Percentiles rank a stretch among this genome's conserved stretches.
Evolutionary conservation across 2,329 filamentous ascomycete genomes (phyloP).

Genomic region (Neofusicoccum laricinum): DNA sequence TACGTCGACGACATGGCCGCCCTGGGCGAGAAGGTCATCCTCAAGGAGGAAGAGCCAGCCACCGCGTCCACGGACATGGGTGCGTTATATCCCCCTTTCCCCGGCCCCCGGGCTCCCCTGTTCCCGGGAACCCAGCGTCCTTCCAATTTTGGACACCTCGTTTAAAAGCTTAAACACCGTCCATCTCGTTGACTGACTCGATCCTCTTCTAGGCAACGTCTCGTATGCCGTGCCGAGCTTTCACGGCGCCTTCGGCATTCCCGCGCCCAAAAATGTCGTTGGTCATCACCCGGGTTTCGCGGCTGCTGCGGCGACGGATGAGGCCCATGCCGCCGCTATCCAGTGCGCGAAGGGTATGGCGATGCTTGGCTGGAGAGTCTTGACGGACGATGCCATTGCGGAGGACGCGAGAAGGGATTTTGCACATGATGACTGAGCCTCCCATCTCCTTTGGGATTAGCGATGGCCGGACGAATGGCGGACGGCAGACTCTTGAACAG

Average conservation of each 20-base stretch:
- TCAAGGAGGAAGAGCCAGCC: slow-evolving; percentile 38
- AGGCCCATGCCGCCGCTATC: slow-evolving; percentile 42
- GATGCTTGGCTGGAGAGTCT: slow-evolving; percentile 20
- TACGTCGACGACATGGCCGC: slow-evolving; percentile 46
- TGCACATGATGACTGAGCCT: slow-evolving; percentile 10
- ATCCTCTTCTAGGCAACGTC: slow-evolving; percentile 38
- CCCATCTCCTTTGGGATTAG: no score
- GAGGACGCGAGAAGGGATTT: slow-evolving; percentile 21
- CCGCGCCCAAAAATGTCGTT: slow-evolving; percentile 34
- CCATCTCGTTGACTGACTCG: not conserved
- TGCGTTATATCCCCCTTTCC: not conserved
- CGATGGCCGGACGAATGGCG: not conserved
- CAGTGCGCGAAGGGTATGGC: slow-evolving; percentile 48
- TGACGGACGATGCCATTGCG: slow-evolving; percentile 22
- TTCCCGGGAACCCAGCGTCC: not conserved
- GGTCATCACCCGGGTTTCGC: slow-evolving; percentile 45
- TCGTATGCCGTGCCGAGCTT: slow-evolving; percentile 48
- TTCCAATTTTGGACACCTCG: not conserved
- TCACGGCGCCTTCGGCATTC: slow-evolving; percentile 49
- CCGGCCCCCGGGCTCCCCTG: not conserved
- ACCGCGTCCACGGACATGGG: slow-evolving; percentile 51
- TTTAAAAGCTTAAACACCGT: not conserved
- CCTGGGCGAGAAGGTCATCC: slow-evolving; percentile 37
- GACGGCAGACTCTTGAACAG: not conserved
- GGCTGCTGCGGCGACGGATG: slow-evolving; percentile 39